Conservation (phyloP, 345 rosid species). For the Linum usitatissimum region DNA sequence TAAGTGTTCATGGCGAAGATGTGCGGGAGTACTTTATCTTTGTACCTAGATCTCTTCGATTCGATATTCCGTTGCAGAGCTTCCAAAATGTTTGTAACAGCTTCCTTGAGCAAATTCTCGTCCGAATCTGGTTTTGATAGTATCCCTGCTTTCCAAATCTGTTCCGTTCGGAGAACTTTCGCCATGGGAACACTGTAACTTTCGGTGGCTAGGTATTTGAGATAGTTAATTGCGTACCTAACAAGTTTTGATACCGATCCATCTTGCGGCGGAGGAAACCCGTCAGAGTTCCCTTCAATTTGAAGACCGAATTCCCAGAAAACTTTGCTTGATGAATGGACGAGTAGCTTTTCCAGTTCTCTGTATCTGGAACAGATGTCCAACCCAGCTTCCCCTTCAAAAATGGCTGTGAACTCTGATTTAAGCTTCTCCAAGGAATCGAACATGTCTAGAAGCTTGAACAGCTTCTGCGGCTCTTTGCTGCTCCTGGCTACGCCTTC, state of each 20-base stretch:
- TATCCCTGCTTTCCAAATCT: slow-evolving; percentile 43
- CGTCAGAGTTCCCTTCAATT: slow-evolving; percentile 52
- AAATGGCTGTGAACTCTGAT: slow-evolving; percentile 29
- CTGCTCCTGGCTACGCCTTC: slow-evolving; percentile 57
- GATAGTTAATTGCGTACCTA: slow-evolving; percentile 52
- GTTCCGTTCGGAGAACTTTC: slow-evolving; percentile 45
- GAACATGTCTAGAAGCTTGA: slow-evolving; percentile 59
- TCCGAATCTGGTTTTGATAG: slow-evolving; percentile 40
- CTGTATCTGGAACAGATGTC: slow-evolving; percentile 44
- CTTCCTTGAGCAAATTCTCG: slow-evolving; percentile 35
- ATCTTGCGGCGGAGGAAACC: slow-evolving; percentile 41
- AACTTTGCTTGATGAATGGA: slow-evolving; percentile 47
- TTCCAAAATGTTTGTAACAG: slow-evolving; percentile 43
- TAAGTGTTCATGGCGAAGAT: slow-evolving; percentile 49
- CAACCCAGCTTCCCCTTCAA: slow-evolving; percentile 54
- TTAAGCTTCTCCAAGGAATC: slow-evolving; percentile 43
- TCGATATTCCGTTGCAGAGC: slow-evolving; percentile 51
- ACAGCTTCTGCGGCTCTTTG: slow-evolving; percentile 56
- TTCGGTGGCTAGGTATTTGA: slow-evolving; percentile 39
- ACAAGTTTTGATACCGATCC: slow-evolving; percentile 52
- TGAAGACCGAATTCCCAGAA: slow-evolving; percentile 58
- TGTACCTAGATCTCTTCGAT: slow-evolving; percentile 34
- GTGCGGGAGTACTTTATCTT: slow-evolving; percentile 32
- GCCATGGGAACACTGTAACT: slow-evolving; percentile 40
- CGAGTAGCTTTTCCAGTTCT: slow-evolving; percentile 46